These are phyloP conservation scores for Penicillium nucicola DNA, from an alignment of 495 filamentous ascomycete genomes.

Conservation along the genomic window DNA sequence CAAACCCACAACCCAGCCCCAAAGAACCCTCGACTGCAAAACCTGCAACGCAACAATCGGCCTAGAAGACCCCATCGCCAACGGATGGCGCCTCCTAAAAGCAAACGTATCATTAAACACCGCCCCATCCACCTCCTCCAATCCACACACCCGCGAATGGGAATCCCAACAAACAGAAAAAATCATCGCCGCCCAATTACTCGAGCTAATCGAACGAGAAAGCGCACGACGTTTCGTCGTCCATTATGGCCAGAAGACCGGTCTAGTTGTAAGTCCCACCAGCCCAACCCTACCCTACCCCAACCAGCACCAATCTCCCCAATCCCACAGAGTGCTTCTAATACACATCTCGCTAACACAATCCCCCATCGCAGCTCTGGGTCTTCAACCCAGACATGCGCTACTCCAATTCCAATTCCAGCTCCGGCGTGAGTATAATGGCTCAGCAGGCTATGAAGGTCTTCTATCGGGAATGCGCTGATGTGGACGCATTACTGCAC, in stretches of 20 bases:
- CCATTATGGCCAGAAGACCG: slow-evolving; percentile 34
- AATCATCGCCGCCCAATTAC: slow-evolving; percentile 49
- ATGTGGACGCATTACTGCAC: slow-evolving; percentile 54
- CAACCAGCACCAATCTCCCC: too few species aligned
- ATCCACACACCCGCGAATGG: slow-evolving; percentile 14
- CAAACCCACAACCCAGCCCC: not conserved
- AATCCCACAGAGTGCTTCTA: too few species aligned
- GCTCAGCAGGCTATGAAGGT: slow-evolving; percentile 62
- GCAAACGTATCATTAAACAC: slow-evolving; percentile 38
- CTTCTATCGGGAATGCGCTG: slow-evolving; percentile 51
- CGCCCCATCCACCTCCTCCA: not conserved
- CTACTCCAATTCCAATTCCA: slow-evolving; percentile 58
- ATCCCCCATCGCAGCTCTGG: slow-evolving; percentile 54
- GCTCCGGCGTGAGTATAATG: slow-evolving; percentile 23
- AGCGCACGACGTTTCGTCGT: slow-evolving; percentile 47
- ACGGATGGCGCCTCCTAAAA: slow-evolving; percentile 51
- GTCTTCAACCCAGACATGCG: slow-evolving; percentile 66
- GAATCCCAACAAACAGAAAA: slow-evolving; percentile 46
- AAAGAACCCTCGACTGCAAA: slow-evolving; percentile 33
- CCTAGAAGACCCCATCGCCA: slow-evolving; percentile 34
- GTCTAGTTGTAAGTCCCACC: slow-evolving; percentile 36
- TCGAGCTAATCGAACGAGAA: slow-evolving; percentile 48
- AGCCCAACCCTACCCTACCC: too few species aligned
- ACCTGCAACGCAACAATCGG: slow-evolving; percentile 44
- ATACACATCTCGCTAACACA: slow-evolving; percentile 25